These are phyloP conservation scores for Nematocida ausubeli DNA, from an alignment of 371 early-diverging fungal species.

Conservation along the genomic window DNA sequence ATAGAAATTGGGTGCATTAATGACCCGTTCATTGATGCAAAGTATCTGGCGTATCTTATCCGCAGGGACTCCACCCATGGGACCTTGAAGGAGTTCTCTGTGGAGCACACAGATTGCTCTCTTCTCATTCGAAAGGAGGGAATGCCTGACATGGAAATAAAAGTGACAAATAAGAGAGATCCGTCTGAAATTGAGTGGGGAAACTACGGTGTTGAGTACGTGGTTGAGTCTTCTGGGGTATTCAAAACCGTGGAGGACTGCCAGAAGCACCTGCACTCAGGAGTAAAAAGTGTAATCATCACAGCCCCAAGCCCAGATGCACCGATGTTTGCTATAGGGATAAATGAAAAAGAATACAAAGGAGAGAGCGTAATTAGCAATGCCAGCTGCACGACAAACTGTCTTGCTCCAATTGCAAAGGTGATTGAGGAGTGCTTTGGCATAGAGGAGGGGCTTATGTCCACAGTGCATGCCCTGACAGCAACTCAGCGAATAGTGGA, in stretches of 20 bases:
- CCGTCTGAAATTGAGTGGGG: slow-evolving; percentile 88
- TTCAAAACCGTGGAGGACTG: slow-evolving; percentile 86
- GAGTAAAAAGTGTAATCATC: slow-evolving; percentile 93
- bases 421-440: slow-evolving; percentile 86
- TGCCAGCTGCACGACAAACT: slow-evolving; percentile 99
- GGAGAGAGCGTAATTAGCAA: slow-evolving; percentile 82
- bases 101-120: slow-evolving; percentile 70
- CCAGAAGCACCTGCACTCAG: slow-evolving; percentile 78
- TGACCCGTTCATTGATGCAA: slow-evolving; percentile 89
- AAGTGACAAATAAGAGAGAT: slow-evolving; percentile 71
- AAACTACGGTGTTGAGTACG: slow-evolving; percentile 77
- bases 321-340: slow-evolving; percentile 75
- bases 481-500: slow-evolving; percentile 99
- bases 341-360: slow-evolving; percentile 85
- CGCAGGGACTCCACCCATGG: slow-evolving; percentile 97
- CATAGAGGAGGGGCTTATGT: slow-evolving; percentile 80
- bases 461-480: slow-evolving; percentile 93
- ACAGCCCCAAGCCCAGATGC: slow-evolving; percentile 85
- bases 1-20: slow-evolving; percentile 87
- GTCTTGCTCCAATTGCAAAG: slow-evolving; percentile 95
- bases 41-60: slow-evolving; percentile 87
- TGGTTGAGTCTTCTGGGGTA: slow-evolving; percentile 95
- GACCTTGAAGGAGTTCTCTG: neutral
- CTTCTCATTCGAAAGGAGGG: slow-evolving; percentile 74
- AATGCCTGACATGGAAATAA: slow-evolving; percentile 76